A percentile compares a stretch with the other conserved stretches of the same genome.
Evolutionary conservation across 768 basidiomycete species (phyloP).

Genomic region (Russula dissimulans): DNA sequence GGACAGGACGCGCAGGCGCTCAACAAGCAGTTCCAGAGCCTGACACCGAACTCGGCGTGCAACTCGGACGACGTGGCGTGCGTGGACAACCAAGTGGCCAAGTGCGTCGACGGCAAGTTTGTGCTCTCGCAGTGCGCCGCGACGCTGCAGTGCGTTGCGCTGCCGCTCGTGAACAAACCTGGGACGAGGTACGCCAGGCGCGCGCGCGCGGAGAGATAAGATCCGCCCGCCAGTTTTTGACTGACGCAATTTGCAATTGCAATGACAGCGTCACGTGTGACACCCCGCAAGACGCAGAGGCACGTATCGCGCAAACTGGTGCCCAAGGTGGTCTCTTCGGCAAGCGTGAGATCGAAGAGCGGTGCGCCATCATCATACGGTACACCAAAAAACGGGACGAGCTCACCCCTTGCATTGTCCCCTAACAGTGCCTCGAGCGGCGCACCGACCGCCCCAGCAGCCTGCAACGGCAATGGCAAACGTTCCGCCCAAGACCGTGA

Average conservation of each 20-base stretch:
- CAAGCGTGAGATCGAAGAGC: neutral
- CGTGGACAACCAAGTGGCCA: slow-evolving; percentile 15
- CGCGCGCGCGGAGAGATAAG: too few species aligned
- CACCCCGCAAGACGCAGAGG: slow-evolving; percentile 20
- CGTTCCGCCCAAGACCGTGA: neutral
- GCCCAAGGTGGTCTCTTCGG: slow-evolving; percentile 24
- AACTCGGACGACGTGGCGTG: slow-evolving; percentile 26
- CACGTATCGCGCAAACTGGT: slow-evolving; percentile 22
- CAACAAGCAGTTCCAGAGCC: slow-evolving; percentile 19
- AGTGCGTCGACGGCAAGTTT: slow-evolving; percentile 22
- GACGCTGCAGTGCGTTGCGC: slow-evolving; percentile 19
- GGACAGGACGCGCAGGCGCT: slow-evolving; percentile 23
- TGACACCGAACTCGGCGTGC: slow-evolving; percentile 26
- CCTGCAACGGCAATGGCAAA: slow-evolving; percentile 9
- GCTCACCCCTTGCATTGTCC: neutral
- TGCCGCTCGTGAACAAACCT: slow-evolving; percentile 26
- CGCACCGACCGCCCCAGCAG: neutral
- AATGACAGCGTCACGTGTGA: slow-evolving; percentile 23
- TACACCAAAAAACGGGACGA: neutral
- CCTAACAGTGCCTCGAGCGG: neutral
- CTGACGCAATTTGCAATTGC: neutral
- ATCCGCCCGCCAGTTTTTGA: too few species aligned
- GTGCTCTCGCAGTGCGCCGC: slow-evolving; percentile 10
- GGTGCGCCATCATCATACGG: neutral
- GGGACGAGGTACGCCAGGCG: slow-evolving; percentile 23